Evolutionary conservation across 805 yeast species (phyloP).

Genomic region (Ogataea philodendri): DNA sequence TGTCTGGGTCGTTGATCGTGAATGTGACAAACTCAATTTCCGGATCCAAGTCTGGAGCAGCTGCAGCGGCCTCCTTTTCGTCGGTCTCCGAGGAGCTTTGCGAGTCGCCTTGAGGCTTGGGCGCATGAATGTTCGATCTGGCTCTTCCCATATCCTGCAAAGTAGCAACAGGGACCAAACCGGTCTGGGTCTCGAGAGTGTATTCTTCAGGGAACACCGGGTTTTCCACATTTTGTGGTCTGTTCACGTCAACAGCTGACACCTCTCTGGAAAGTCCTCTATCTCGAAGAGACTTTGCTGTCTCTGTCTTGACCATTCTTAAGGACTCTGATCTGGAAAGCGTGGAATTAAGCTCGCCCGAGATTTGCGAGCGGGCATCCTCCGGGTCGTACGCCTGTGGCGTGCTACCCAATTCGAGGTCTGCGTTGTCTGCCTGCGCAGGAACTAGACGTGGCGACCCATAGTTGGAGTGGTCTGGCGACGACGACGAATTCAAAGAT

Average conservation of each 20-base stretch:
- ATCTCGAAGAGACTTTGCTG: constrained; percentile 63
- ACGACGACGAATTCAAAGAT: constrained; percentile 21
- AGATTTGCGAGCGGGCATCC: constrained; percentile 46
- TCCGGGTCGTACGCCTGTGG: constrained; percentile 46
- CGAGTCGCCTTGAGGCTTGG: constrained; percentile 27
- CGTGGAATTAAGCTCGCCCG: constrained; percentile 31
- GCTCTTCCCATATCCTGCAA: constrained; percentile 64
- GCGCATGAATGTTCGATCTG: constrained; percentile 18
- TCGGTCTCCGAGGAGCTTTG: constrained; percentile 30
- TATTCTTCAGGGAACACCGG: constrained; percentile 93
- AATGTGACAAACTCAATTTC: constrained; percentile 86
- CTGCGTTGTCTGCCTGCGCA: constrained; percentile 8
- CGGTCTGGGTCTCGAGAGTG: constrained; percentile 83
- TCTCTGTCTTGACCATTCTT: constrained; percentile 60
- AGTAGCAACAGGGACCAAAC: constrained; percentile 79
- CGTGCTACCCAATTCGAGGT: constrained; percentile 18
- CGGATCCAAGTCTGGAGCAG: constrained; percentile 45
- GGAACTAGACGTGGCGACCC: constrained; percentile 3
- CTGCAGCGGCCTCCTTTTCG: constrained; percentile 26
- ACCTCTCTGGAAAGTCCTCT: constrained; percentile 57
- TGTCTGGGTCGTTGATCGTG: constrained; percentile 73
- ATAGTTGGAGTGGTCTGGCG: constrained; percentile 11
- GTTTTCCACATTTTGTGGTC: constrained; percentile 50
- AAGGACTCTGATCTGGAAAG: constrained; percentile 36
- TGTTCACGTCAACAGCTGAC: constrained; percentile 55